Base-by-base conservation (phyloP, 352 stramenopile species). In the Phytophthora meadii region DNA sequence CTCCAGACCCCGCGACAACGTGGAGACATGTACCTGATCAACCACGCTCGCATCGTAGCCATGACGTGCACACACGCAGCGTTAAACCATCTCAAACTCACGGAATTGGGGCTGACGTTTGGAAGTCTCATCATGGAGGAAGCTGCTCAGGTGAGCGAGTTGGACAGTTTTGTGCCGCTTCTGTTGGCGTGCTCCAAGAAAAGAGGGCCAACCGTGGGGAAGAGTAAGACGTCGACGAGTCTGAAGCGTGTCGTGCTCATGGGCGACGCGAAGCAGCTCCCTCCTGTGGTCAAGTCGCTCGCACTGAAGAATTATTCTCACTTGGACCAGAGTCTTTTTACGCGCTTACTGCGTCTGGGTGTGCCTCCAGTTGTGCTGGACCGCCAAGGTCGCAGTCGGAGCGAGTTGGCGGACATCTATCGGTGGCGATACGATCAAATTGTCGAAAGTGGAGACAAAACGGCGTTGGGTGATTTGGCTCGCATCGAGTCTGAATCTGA, bases 31-130 rank as follows among this genome's bases (percentile, higher is more conserved):
- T 90, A 99, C n/a, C 74, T 99, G 24, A 96, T 95, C 25, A 97
- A 98, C 53, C 94, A 99, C 66, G 96, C 87, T 37, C 82, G 83
- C 1, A 92, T 99, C 50, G 77, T 99, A 17, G 93, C 90, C 5
- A 98, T 99, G 93, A 99, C 97, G 17, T 98, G 91, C 63, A 98
- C 94, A 8, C 89, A 99, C 57, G 94, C 95, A 25, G 97, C 97
- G 4, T 81, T 98, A 63, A 91, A 89, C 24, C 77, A 96, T 30
- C 72, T 64, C 17, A 87, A 93, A 39, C 74, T 99, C 7, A 74
- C 96, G 10, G 70, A 95, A 37, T 63, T 99, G 53, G 91, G 81
- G 10, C 70, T 96, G 46, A 64, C 70, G 10, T 93, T 92, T 54
- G 66, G 95, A 59, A 98, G 87, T 64, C 57, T 99, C 14, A 72